Evolutionary conservation across 2,329 filamentous ascomycete species (phyloP).

Genomic region (Atkinsonella texensis): DNA sequence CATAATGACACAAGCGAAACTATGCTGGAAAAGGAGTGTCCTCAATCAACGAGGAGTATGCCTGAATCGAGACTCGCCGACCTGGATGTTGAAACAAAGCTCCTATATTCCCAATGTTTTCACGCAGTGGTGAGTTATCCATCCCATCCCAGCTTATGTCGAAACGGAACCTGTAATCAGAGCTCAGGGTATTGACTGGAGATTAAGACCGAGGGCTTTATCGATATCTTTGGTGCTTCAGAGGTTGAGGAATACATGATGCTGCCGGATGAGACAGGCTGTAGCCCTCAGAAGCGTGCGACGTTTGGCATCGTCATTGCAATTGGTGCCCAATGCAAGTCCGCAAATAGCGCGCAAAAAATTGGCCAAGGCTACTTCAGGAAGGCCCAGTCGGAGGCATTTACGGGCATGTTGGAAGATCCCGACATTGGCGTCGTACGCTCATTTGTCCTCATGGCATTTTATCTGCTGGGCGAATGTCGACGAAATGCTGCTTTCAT

Average conservation of each 20-base stretch:
- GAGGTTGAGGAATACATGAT: conserved; percentile 17
- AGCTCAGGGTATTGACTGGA: conserved; percentile 4
- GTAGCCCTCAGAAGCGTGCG: conserved; percentile 7
- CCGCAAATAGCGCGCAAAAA: conserved; percentile 23
- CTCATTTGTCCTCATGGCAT: conserved; percentile 42
- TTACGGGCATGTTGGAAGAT: conserved; percentile 28
- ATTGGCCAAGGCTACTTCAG: conserved; percentile 16
- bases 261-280: conserved; percentile 3
- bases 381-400: conserved; percentile 15
- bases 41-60: conserved; percentile 4
- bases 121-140: conserved; percentile 11
- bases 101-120: conserved; percentile 9
- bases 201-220: conserved; percentile 19
- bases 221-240: conserved; percentile 19
- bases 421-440: conserved; percentile 42
- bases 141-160: not conserved
- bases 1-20: conserved; percentile 36
- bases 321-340: conserved; percentile 18
- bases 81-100: conserved; percentile 10
- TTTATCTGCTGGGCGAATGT: conserved; percentile 47
- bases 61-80: conserved; percentile 3
- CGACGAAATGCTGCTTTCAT: conserved; percentile 49
- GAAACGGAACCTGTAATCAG: too few species aligned
- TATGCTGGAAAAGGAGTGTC: conserved; percentile 37
- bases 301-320: conserved; percentile 26